Percentiles rank a stretch among this genome's conserved stretches.
phyloP scores from a whole-genome alignment of 495 filamentous ascomycete genomes.

The Penicillium waksmanii region DNA sequence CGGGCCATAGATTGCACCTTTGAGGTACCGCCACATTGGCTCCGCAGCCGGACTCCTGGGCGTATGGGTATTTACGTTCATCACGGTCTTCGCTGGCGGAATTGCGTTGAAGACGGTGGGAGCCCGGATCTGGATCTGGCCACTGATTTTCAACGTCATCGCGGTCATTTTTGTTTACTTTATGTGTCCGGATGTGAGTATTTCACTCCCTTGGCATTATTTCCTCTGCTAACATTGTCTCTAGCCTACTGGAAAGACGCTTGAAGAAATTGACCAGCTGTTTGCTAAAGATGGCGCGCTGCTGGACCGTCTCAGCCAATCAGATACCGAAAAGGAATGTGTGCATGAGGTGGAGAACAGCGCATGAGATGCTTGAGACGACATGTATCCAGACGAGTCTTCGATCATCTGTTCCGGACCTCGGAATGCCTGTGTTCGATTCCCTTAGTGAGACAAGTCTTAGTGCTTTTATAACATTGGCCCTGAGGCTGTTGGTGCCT shows the following conservation, averaged over 20 bases:
- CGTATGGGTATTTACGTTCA: constrained; percentile 35
- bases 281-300: constrained; percentile 6
- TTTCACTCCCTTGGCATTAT: background rate
- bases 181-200: constrained; percentile 24
- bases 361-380: background rate
- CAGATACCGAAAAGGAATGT: constrained; percentile 5
- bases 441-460: background rate
- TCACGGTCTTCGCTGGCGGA: constrained; percentile 38
- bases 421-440: background rate
- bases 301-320: constrained; percentile 2
- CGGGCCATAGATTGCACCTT: constrained; percentile 26
- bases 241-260: constrained; percentile 19
- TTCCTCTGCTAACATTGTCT: background rate
- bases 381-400: background rate
- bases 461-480: too few relatives aligned
- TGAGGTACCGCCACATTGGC: constrained; percentile 34
- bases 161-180: constrained; percentile 24
- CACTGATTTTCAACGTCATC: constrained; percentile 19
- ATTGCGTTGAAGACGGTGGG: constrained; percentile 31
- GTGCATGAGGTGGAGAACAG: background rate
- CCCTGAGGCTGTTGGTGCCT: too few relatives aligned
- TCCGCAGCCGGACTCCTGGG: constrained; percentile 27
- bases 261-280: constrained; percentile 21
- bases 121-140: constrained; percentile 35
- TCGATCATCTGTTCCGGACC: too few relatives aligned